Evolutionary conservation across 1,284 basidiomycete genomes (phyloP).

Genomic region (Cutaneotrichosporon mucoides): DNA sequence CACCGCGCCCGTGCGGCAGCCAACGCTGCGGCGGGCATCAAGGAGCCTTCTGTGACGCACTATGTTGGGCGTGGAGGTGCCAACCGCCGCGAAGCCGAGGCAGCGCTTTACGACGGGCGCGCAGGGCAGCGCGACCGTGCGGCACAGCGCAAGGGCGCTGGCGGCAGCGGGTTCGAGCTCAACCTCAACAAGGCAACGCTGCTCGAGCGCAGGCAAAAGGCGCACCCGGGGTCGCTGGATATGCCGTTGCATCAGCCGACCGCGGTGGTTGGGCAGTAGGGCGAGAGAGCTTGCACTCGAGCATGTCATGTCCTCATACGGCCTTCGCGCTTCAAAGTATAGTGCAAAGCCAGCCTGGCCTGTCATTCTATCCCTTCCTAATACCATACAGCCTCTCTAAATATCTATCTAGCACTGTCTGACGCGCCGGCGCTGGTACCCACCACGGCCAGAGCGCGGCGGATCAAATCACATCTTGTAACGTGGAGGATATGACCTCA

Average conservation of each 20-base stretch:
- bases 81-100: slow-evolving; percentile 52
- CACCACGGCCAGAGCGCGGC: too few relatives aligned
- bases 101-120: slow-evolving; percentile 60
- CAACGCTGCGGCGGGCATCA: slow-evolving; percentile 49
- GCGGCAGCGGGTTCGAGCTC: slow-evolving; percentile 61
- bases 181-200: slow-evolving; percentile 79
- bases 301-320: too few relatives aligned
- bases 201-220: slow-evolving; percentile 55
- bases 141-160: slow-evolving; percentile 10
- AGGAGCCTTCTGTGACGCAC: slow-evolving; percentile 48
- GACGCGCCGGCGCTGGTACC: too few relatives aligned
- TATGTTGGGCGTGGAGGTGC: slow-evolving; percentile 49
- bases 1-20: slow-evolving; percentile 44
- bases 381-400: too few relatives aligned
- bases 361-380: too few relatives aligned
- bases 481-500: too few relatives aligned
- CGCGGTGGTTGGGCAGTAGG: slow-evolving; percentile 6
- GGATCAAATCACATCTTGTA: too few relatives aligned
- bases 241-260: background rate
- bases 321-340: too few relatives aligned
- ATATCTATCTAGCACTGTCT: too few relatives aligned
- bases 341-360: too few relatives aligned
- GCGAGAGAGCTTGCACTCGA: too few relatives aligned
- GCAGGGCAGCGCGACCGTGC: slow-evolving; percentile 68
- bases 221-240: background rate